Evolutionary conservation across 805 yeast species (phyloP), one percentile per base, ranked within the genome.

Genomic region (Saturnispora ahearnii): DNA sequence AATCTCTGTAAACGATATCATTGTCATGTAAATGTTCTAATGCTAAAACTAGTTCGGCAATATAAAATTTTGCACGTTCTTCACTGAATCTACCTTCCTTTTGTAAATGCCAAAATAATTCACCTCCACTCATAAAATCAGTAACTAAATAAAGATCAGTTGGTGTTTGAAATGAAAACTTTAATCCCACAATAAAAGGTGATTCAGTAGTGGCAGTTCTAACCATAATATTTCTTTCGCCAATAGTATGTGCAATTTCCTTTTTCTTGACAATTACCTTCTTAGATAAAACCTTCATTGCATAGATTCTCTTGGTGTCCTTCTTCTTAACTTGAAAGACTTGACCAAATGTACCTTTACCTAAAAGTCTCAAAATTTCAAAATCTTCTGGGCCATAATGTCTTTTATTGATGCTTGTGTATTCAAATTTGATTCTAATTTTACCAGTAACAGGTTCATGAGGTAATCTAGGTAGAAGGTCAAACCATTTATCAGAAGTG

Each of bases 101-200:
- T 70, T 93, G 99, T 65, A 93, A 74, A 70, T 93, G 69, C 66
- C 66, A 65, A 44, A 65, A 65, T 56, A 93, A 74, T 70, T 93
- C 99, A 52, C 99, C 99, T 41, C 99, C 99, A 43, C 93, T 82
- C 98, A 93, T 91, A 69, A 86, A 93, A 69, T 93, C 99, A 2
- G 97, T 91, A 29, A 93, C 96, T 52, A 93, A 73, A 64, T 90
- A 93, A 54, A 93, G 73, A 68, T 93, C 98, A 0, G 86, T 72
- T 34, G 93, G 95, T 1, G 99, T 93, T 71, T 93, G 99, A 68
- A 93, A 93, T 0, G 96, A 87, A 64, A 93, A 91, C 70, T 93
- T 93, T 61, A 93, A 76, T 0, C 96, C 96, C 41, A 93, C 97
- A 63, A 93, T 88, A 65, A 93, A 93, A n/a, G 95, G 87, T 2